Base-by-base conservation (phyloP, 495 filamentous ascomycete species). In the Tuber magnatum region DNA sequence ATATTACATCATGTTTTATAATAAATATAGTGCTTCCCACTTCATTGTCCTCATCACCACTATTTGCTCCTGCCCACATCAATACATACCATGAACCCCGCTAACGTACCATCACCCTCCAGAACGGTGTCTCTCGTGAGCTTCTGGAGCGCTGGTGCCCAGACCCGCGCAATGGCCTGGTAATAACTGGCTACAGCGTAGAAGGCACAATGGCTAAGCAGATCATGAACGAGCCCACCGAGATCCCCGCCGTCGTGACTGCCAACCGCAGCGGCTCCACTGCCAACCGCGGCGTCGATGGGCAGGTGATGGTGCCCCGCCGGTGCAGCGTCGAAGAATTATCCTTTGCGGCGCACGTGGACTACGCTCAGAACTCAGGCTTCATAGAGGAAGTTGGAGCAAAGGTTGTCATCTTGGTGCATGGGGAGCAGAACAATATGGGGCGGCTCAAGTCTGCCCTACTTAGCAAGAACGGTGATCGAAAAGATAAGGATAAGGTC, bases 161-260 rank as follows among this genome's bases (percentile, higher is more conserved):
- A 0, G 94, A 92, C 85, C 91, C 94, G 70, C 92, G 93, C 82
- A 99, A 99, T 83, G 95, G 96, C 18, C 91, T 99, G 39, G 91
- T 99, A 75, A 94, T 99, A 85, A 99, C 95, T 7, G 95, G 95
- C 81, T 99, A 99, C 84, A 95, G 92, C 73, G 95, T 99, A 39
- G 95, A 99, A 84, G 95, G 96, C 18, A 99, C 95, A 3, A 98
- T 99, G 96, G 95, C 93, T 46, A 97, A 97, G 84, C 88, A 93
- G 79, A 89, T 99, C 69, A 90, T 97, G 83, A 92, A 93, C 75
- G 95, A 97, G 82, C 95, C 95, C 0, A 93, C 97, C 51, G 89
- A 91, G 80, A 98, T 99, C 73, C 92, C 92, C 61, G 94, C 94
- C 0, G 90, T 97, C 78, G 97, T 97, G 93, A 92, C 91, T 32